phyloP scores from a whole-genome alignment of 2,329 filamentous ascomycete species.

The Dactylellina drechsleri region DNA sequence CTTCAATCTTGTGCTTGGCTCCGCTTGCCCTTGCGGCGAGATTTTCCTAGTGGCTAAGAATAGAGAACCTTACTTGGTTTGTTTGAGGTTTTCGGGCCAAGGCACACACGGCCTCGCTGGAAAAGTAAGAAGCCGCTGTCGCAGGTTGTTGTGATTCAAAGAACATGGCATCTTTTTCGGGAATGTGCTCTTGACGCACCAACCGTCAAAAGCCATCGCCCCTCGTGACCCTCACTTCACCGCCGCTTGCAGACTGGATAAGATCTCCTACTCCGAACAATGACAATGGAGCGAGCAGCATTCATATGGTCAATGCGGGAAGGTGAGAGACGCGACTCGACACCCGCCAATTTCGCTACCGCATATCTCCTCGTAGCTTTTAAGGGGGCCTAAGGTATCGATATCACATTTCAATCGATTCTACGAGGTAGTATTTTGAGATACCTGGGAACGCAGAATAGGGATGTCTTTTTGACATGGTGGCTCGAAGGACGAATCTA shows the following conservation, averaged over 20 bases:
- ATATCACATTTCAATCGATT: conserved; percentile 1
- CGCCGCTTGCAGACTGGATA: conserved; percentile 16
- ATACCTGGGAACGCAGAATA: too few relatives aligned
- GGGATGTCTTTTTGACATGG: too few relatives aligned
- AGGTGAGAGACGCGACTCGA: conserved; percentile 15
- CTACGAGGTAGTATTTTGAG: too few relatives aligned
- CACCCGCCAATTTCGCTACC: conserved; percentile 37
- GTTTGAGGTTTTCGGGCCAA: conserved; percentile 38
- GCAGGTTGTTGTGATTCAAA: not conserved
- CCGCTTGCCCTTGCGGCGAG: conserved; percentile 26
- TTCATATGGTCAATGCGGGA: conserved; percentile 4
- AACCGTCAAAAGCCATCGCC: conserved; percentile 12
- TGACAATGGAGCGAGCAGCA: not conserved
- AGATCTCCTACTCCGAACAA: conserved; percentile 15
- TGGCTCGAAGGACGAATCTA: not conserved
- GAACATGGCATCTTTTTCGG: conserved; percentile 12
- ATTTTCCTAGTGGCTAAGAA: conserved; percentile 44
- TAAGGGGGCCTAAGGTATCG: conserved; percentile 5
- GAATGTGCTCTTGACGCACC: conserved; percentile 29
- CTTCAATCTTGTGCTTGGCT: conserved; percentile 17
- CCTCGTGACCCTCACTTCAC: conserved; percentile 7
- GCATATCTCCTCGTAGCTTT: not conserved
- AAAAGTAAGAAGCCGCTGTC: conserved; percentile 1
- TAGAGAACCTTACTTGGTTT: conserved; percentile 20
- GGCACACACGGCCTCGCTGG: conserved; percentile 11